Percentiles rank a stretch among this genome's conserved stretches.
Conservation (phyloP, 148 eudicot genomes). For the Silene uniflora region DNA sequence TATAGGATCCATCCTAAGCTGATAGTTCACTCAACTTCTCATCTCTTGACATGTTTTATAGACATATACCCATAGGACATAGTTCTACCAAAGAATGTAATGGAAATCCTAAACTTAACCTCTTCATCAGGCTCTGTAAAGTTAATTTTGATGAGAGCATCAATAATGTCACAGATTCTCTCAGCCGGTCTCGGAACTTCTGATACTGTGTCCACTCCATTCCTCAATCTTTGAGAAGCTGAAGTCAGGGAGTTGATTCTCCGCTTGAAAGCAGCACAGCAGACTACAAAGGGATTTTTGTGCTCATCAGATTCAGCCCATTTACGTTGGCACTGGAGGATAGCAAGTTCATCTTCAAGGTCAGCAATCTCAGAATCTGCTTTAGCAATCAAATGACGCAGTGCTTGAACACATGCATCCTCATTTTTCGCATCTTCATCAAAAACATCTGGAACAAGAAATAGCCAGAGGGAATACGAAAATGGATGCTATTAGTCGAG, state of each 20-base stretch:
- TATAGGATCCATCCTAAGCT: too few species aligned
- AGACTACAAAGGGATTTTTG: constrained; percentile 41
- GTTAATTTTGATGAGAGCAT: constrained; percentile 33
- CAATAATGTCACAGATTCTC: constrained; percentile 42
- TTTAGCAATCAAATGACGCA: constrained; percentile 38
- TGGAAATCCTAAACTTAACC: constrained; percentile 41
- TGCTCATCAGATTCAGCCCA: constrained; percentile 36
- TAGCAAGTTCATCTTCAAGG: constrained; percentile 60
- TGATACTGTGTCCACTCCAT: constrained; percentile 19
- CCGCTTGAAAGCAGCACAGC: constrained; percentile 37
- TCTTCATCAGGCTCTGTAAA: constrained; percentile 30
- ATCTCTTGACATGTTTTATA: too few species aligned
- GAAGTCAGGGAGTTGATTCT: constrained; percentile 38
- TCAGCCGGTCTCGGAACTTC: constrained; percentile 34
- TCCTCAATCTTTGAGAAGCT: constrained; percentile 33
- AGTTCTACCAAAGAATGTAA: not conserved
- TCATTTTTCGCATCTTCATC: constrained; percentile 53
- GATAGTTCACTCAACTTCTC: too few species aligned
- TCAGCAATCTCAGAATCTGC: constrained; percentile 61
- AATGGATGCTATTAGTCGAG: not conserved
- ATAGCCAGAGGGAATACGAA: constrained; percentile 8
- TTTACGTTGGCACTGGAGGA: constrained; percentile 51
- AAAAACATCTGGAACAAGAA: constrained; percentile 39
- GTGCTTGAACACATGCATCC: constrained; percentile 48
- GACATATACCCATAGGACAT: not conserved